phyloP scores from a whole-genome alignment of 208 protist genomes.

The Leishmania mexicana region DNA sequence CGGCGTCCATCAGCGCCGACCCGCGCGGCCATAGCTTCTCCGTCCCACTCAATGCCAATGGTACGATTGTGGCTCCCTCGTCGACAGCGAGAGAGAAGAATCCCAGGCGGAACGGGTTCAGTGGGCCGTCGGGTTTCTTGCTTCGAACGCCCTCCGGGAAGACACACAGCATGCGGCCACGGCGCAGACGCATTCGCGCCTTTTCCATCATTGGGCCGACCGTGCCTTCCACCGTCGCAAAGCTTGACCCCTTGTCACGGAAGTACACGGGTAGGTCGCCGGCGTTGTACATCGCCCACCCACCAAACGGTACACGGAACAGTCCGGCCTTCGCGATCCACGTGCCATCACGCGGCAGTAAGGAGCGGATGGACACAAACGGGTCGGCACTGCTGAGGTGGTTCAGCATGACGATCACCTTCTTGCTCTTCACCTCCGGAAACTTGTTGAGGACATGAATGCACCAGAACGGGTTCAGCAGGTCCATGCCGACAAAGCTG shows the following conservation, averaged over 20 bases:
- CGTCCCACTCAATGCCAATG: slow-evolving; percentile 79
- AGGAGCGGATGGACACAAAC: slow-evolving; percentile 69
- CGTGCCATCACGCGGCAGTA: slow-evolving; percentile 73
- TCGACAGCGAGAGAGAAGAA: slow-evolving; percentile 84
- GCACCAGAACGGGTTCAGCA: slow-evolving; percentile 86
- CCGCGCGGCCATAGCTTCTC: slow-evolving; percentile 72
- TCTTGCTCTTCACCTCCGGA: slow-evolving; percentile 57
- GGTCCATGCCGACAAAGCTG: slow-evolving; percentile 60
- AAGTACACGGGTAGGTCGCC: slow-evolving; percentile 82
- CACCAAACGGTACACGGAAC: slow-evolving; percentile 86
- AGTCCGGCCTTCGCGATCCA: slow-evolving; percentile 85
- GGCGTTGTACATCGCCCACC: slow-evolving; percentile 77
- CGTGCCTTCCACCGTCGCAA: slow-evolving; percentile 80
- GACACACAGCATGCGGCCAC: slow-evolving; percentile 79
- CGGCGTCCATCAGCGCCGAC: slow-evolving; percentile 54
- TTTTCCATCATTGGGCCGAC: slow-evolving; percentile 84
- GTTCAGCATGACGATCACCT: slow-evolving; percentile 88
- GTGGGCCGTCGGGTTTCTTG: slow-evolving; percentile 57
- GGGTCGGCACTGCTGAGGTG: slow-evolving; percentile 83
- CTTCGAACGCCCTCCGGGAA: slow-evolving; percentile 88
- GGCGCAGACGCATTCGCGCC: slow-evolving; percentile 60
- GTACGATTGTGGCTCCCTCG: slow-evolving; percentile 79
- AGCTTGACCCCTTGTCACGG: slow-evolving; percentile 68
- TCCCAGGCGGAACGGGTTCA: slow-evolving; percentile 79
- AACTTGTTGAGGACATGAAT: slow-evolving; percentile 70